Conservation (phyloP, 495 filamentous ascomycete species). For the Neurospora discreta region DNA sequence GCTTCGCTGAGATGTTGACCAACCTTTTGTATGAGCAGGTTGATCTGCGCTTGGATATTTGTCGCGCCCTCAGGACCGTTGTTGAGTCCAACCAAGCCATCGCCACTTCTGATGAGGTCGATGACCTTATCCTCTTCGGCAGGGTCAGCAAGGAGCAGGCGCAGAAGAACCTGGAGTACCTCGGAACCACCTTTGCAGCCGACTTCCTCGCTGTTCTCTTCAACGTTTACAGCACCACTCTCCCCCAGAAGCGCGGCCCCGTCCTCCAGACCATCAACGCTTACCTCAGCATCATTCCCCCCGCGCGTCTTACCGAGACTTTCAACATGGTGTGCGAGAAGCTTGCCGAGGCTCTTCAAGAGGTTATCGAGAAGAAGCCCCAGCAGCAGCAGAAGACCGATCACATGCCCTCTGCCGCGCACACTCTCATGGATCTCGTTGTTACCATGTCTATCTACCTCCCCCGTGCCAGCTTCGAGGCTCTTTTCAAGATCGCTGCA, state of each 20-base stretch:
- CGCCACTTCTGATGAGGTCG: conserved; percentile 43
- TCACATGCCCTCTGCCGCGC: conserved; percentile 81
- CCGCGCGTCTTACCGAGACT: conserved; percentile 69
- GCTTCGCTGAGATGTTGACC: conserved; percentile 82
- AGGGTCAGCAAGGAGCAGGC: conserved; percentile 67
- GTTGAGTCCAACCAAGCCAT: conserved; percentile 87
- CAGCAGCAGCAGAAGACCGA: conserved; percentile 46
- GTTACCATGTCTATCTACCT: conserved; percentile 93
- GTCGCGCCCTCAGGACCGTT: conserved; percentile 69
- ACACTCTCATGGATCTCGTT: conserved; percentile 91
- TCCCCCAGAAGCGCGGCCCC: conserved; percentile 81
- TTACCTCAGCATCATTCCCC: conserved; percentile 73
- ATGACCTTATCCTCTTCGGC: conserved; percentile 58
- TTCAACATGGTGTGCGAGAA: conserved; percentile 75
- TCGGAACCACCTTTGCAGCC: conserved; percentile 59
- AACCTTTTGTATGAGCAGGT: conserved; percentile 89
- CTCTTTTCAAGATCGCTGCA: conserved; percentile 73
- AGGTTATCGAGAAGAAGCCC: conserved; percentile 43
- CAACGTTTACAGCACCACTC: conserved; percentile 92
- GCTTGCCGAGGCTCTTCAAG: conserved; percentile 65
- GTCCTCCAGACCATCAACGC: conserved; percentile 91
- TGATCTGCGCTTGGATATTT: conserved; percentile 75
- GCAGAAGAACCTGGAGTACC: conserved; percentile 62
- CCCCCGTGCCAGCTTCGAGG: conserved; percentile 66
- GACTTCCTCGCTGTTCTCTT: conserved; percentile 91